Base-by-base conservation (phyloP, 805 yeast genomes). In the Saturnispora zaruensis region DNA sequence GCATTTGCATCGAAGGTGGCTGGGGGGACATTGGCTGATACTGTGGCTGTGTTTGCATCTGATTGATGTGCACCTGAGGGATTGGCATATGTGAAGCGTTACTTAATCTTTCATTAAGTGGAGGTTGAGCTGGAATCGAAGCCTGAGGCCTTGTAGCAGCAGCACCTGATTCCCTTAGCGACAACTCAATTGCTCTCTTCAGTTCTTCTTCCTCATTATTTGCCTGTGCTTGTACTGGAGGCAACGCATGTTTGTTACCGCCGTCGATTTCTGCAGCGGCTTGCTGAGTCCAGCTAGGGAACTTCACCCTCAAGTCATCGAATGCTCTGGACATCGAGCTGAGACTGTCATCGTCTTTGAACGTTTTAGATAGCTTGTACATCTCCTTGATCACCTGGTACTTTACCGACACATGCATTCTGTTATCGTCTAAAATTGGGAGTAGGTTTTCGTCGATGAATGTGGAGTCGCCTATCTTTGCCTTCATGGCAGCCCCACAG, bases 341-440 rank as follows among this genome's bases (percentile, higher is more conserved):
- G 57, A 91, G 73, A 3, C 91, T 82, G 0, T 93, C 91, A 63
- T 93, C 98, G 24, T 66, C 64, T 49, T 75, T 71, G 65, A 89
- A 87, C 3, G 84, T 76, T 36, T 74, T 67, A 20, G 82, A 66
- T 54, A 93, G 71, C 59, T 87, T 88, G 46, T 73, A 75, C 41
- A 89, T 74, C 30, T 83, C 81, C 59, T 84, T 87, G 11, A 79
- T 77, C 4, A 87, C 71, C 45, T 78, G 76, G 45, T 69, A 64
- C 63, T 87, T 87, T 48, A 93, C 84, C 3, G 79, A 74, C 25
- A 70, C 65, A 67, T 90, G 96, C 30, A 84, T 76, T 36, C 70
- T 65, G 7, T 70, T 61, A 57, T 80, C 85, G 16, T 73, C 69
- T 8, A 79, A 69, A 53, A 88, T 66, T 48, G 71, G 69, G 28